A percentile compares a stretch with the other conserved stretches of the same genome.
phyloP scores from a whole-genome alignment of 2,329 filamentous ascomycete species.

The Pseudocercospora fijiensis region DNA sequence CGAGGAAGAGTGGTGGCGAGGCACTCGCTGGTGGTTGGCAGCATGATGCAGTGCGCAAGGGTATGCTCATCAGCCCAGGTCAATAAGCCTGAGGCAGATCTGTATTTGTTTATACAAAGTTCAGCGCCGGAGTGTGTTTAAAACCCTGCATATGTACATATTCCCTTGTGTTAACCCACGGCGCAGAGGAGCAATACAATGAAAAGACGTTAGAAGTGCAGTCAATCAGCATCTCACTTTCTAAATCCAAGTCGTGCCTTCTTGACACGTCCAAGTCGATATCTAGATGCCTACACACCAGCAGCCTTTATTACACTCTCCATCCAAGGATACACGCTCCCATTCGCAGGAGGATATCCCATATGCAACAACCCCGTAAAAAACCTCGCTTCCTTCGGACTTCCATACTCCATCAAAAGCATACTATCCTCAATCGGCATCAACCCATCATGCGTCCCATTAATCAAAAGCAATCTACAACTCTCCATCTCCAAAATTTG shows the following conservation, averaged over 20 bases:
- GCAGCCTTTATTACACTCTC: constrained; percentile 51
- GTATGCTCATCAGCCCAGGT: constrained; percentile 82
- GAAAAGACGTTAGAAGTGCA: not conserved
- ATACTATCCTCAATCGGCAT: constrained; percentile 69
- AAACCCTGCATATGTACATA: constrained; percentile 12
- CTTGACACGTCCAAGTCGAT: no score
- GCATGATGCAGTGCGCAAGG: constrained; percentile 70
- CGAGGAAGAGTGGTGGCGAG: constrained; percentile 68
- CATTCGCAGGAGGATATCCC: constrained; percentile 64
- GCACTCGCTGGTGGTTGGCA: constrained; percentile 86
- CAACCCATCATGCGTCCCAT: constrained; percentile 63
- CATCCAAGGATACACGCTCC: constrained; percentile 61
- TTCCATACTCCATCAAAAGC: constrained; percentile 63
- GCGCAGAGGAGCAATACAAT: constrained; percentile 8
- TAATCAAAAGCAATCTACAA: constrained; percentile 58
- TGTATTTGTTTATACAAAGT: constrained; percentile 4
- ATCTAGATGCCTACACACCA: constrained; percentile 15
- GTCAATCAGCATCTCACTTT: not conserved
- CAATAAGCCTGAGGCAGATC: constrained; percentile 59
- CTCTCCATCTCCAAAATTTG: constrained; percentile 58
- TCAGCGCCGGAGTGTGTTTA: not conserved
- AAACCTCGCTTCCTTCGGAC: constrained; percentile 65
- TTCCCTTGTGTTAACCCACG: constrained; percentile 4
- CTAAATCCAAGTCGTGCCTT: not conserved
- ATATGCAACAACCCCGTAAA: constrained; percentile 63